Percentiles rank a stretch among this genome's conserved stretches.
Evolutionary conservation across 2,329 filamentous ascomycete species (phyloP).

Genomic region (Didymosphaeria variabile): DNA sequence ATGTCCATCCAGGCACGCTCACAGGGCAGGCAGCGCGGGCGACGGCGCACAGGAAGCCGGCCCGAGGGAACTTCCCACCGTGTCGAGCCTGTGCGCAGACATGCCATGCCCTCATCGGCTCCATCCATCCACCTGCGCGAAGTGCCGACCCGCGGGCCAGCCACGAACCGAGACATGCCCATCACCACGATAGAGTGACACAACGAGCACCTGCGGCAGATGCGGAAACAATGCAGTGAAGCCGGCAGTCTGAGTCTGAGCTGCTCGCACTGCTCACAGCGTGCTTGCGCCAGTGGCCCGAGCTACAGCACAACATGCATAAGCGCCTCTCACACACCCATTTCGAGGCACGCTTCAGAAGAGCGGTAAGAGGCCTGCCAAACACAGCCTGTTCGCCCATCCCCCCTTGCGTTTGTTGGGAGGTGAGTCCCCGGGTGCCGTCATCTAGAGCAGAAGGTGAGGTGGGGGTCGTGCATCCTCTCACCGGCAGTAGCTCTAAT

Average conservation of each 20-base stretch:
- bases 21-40: neutral
- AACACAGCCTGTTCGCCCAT: conserved; percentile 33
- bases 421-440: conserved; percentile 27
- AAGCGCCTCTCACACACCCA: conserved; percentile 44
- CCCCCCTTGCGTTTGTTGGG: conserved; percentile 45
- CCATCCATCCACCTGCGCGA: conserved; percentile 23
- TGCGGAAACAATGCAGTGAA: conserved; percentile 24
- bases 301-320: conserved; percentile 46
- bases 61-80: conserved; percentile 35
- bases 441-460: conserved; percentile 28
- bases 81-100: conserved; percentile 18
- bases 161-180: conserved; percentile 33
- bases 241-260: conserved; percentile 11
- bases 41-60: conserved; percentile 37
- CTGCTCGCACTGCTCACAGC: conserved; percentile 15
- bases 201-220: conserved; percentile 24
- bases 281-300: conserved; percentile 37
- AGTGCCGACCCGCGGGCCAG: conserved; percentile 21
- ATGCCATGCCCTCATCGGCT: neutral
- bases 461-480: conserved; percentile 16
- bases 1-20: conserved; percentile 31
- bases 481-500: conserved; percentile 23
- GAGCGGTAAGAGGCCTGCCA: conserved; percentile 47
- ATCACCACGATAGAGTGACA: neutral
- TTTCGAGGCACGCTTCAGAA: conserved; percentile 45